These are phyloP conservation scores for Myxozyma mucilagina DNA, from an alignment of 805 yeast species.

Conservation along the genomic window DNA sequence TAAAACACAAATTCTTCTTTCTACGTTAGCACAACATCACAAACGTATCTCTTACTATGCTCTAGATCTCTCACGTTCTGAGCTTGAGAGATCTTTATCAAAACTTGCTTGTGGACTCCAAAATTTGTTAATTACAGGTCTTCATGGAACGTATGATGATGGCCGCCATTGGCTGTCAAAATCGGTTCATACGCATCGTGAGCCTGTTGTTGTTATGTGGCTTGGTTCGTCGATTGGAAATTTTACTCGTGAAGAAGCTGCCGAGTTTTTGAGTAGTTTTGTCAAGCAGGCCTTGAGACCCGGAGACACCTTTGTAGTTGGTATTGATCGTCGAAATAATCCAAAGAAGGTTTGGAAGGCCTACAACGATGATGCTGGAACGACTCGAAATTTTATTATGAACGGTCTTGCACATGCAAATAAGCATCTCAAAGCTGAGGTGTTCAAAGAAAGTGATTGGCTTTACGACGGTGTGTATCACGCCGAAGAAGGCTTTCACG, in stretches of 20 bases:
- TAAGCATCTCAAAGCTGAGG: slow-evolving; percentile 3
- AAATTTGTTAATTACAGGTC: slow-evolving; percentile 24
- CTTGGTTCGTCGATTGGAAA: slow-evolving; percentile 35
- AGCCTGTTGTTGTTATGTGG: slow-evolving; percentile 26
- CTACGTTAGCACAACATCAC: slow-evolving; percentile 22
- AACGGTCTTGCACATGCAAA: slow-evolving; percentile 31
- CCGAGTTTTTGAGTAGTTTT: slow-evolving; percentile 20
- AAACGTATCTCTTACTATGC: slow-evolving; percentile 28
- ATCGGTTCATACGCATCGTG: neutral
- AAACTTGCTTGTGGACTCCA: slow-evolving; percentile 1
- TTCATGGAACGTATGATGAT: slow-evolving; percentile 32
- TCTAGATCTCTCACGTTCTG: slow-evolving; percentile 26
- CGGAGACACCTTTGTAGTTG: slow-evolving; percentile 28
- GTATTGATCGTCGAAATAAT: slow-evolving; percentile 32
- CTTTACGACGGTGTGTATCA: slow-evolving; percentile 29
- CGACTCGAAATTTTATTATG: slow-evolving; percentile 30
- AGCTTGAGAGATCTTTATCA: slow-evolving; percentile 22
- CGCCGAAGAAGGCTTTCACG: slow-evolving; percentile 27
- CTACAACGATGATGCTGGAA: slow-evolving; percentile 29
- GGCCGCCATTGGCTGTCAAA: slow-evolving; percentile 25
- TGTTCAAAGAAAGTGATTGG: slow-evolving; percentile 26
- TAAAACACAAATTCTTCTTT: slow-evolving; percentile 27
- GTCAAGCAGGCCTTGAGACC: slow-evolving; percentile 4
- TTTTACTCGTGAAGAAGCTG: slow-evolving; percentile 25
- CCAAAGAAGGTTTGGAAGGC: slow-evolving; percentile 25